phyloP scores from a whole-genome alignment of 129 eudicot species.

The Erigeron canadensis region DNA sequence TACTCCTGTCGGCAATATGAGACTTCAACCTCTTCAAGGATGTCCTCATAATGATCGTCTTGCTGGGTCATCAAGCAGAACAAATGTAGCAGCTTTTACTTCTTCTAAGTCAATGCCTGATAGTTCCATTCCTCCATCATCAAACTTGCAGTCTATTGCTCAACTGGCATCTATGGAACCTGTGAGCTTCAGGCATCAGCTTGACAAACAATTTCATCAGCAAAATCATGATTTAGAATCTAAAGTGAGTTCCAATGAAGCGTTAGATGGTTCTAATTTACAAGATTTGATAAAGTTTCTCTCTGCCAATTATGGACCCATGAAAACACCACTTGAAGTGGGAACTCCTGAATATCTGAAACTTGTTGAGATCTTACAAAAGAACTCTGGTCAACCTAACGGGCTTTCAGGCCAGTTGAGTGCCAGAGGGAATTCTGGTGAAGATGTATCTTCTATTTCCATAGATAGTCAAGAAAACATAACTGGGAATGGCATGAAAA shows the following conservation, averaged over 20 bases:
- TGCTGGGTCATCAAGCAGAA: conserved; percentile 38
- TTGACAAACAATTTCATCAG: conserved; percentile 24
- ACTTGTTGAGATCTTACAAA: conserved; percentile 36
- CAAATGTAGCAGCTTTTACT: conserved; percentile 27
- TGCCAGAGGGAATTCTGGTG: conserved; percentile 1
- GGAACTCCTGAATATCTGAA: conserved; percentile 30
- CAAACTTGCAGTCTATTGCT: conserved; percentile 16
- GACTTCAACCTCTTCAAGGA: conserved; percentile 38
- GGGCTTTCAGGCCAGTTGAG: conserved; percentile 5
- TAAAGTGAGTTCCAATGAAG: not conserved
- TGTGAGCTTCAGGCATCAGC: conserved; percentile 28
- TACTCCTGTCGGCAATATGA: conserved; percentile 35
- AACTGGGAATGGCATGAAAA: conserved; percentile 13
- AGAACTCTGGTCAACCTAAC: conserved; percentile 24
- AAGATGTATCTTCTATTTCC: conserved; percentile 18
- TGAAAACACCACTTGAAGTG: conserved; percentile 25
- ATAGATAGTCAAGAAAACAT: conserved; percentile 21
- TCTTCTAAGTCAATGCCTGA: conserved; percentile 20
- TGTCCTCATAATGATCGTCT: conserved; percentile 31
- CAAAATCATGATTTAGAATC: conserved; percentile 28
- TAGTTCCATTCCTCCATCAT: conserved; percentile 17
- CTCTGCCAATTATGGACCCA: conserved; percentile 27
- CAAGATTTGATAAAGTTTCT: conserved; percentile 29
- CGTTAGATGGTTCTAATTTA: conserved; percentile 19
- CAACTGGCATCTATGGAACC: conserved; percentile 34